Base-by-base conservation (phyloP, 2,329 filamentous ascomycete species). In the Calonectria ilicicola region DNA sequence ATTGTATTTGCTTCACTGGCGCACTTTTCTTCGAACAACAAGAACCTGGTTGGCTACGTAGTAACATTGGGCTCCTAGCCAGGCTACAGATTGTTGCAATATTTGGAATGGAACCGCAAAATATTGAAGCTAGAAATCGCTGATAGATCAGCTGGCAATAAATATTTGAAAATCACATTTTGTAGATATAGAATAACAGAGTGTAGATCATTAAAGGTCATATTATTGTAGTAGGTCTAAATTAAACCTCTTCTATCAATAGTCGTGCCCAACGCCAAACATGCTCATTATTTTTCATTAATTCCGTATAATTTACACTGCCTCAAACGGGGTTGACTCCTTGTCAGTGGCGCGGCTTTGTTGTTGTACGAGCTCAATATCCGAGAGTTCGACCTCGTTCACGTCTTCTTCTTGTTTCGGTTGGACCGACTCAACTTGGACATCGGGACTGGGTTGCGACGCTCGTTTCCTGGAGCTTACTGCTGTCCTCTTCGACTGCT, bases 301-400 rank as follows among this genome's bases (percentile, higher is more conserved):
- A 40, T 60, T 5, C 23, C 58, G 17, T 14, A 58, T 29, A 7
- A 29, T 35, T 58, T 60, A 72, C 5, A 72, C 65, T 21, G 70
- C 8, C 42, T 72, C 70, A 21, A 60, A 29, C 0, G 70, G 65
- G 23, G 65, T 68, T 0, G 70, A 65, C 32, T 60, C 68, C n/a
- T 53, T 69, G 5, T 29, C 60, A 3, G 26, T 35, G 8, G 32
- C 49, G 5, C 58, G 70, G 14, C 62, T 44, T 29, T 69, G 40
- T 15, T 32, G 9, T 15, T 69, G 46, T 15, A 15, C n/a, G 14
- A 40, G 26, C 8, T 35, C 21, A 38, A 72, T 44, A n/a, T 60
- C 58, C 2, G 65, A 69, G 6, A 72, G 58, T 21, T 72, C 70
- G 10, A 69, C n/a, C 5, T 23, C 56, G 3, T 62, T 44, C 4